Evolutionary conservation across 176 grass and related monocot genomes (phyloP), one percentile per base, ranked within the genome.

Genomic region (Musa itinerans): DNA sequence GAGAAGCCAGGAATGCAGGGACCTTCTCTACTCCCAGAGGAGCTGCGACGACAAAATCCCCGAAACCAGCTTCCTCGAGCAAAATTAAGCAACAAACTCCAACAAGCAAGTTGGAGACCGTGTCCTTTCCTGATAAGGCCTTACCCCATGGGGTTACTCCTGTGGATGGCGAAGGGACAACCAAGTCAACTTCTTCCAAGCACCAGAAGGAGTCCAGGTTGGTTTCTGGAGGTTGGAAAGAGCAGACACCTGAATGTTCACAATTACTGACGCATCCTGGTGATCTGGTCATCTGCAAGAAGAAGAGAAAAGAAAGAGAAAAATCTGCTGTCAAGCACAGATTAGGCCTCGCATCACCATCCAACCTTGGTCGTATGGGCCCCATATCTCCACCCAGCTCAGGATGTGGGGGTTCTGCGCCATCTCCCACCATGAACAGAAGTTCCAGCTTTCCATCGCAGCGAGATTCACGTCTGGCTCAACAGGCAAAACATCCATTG

Each of bases 281-380:
- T 2, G 96, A 99, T 50, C 79, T 99, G 65, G 81, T 99, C 66
- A 93, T 99, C 11, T 88, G 82, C 25, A 99, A 92, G 88, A 99
- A 94, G 88, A 99, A 92, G 77, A 87, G 96, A 58, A 89, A 92
- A 76, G 91, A 99, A 1, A 81, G 96, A 50, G 69, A 56, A 13
- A 93, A 92, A 73, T 74, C 82, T 66, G 64, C 80, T 2, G 61
- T 69, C 24, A 81, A 72, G 66, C 69, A 58, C 11, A 74, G 23
- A 25, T 29, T 70, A 17, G 70, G 74, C 66, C 79, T 83, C 0
- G 82, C 78, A 11, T 92, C 90, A 49, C 88, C 86, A 0, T 89
- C 91, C 3, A 91, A 86, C 69, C 90, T 90, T 17, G 89, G 84
- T 17, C 82, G 88, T 23, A 81, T 77, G 15, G 88, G 90, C 9